Conservation (phyloP, 1,284 basidiomycete species). For the Filobasidium uniguttulatum region DNA sequence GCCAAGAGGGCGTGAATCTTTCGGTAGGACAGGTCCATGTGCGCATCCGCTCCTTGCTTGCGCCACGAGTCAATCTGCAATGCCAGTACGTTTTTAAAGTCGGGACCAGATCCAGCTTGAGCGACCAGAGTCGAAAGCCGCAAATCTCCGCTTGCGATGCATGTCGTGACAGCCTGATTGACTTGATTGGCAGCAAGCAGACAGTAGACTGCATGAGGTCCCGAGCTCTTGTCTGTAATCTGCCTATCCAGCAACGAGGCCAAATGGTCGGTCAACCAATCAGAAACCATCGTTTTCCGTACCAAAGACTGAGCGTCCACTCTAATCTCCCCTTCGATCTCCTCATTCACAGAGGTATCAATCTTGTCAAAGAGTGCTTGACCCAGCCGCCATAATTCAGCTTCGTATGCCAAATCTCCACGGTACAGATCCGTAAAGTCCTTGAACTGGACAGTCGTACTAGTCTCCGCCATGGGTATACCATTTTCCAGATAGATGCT, state of each 20-base stretch:
- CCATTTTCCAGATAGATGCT: slow-evolving; percentile 48
- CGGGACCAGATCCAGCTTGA: slow-evolving; percentile 64
- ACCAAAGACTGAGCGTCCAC: slow-evolving; percentile 43
- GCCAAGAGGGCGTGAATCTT: slow-evolving; percentile 75
- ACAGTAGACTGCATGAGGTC: slow-evolving; percentile 53
- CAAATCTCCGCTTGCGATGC: slow-evolving; percentile 62
- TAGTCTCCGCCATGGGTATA: slow-evolving; percentile 48
- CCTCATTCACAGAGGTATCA: slow-evolving; percentile 42
- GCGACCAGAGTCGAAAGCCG: slow-evolving; percentile 85
- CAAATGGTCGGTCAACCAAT: slow-evolving; percentile 72
- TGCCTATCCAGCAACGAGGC: slow-evolving; percentile 60
- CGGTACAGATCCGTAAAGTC: slow-evolving; percentile 64
- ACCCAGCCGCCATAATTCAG: slow-evolving; percentile 72
- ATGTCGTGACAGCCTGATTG: slow-evolving; percentile 63
- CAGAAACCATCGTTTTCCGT: slow-evolving; percentile 66
- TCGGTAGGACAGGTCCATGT: slow-evolving; percentile 56
- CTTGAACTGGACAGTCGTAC: slow-evolving; percentile 54
- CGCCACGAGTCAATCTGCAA: slow-evolving; percentile 76
- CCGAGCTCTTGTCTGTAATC: slow-evolving; percentile 44
- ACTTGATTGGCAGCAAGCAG: slow-evolving; percentile 78
- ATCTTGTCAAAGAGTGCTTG: slow-evolving; percentile 82
- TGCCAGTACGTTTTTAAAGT: slow-evolving; percentile 59
- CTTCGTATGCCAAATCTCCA: slow-evolving; percentile 60
- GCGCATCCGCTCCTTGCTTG: slow-evolving; percentile 57
- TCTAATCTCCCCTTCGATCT: slow-evolving; percentile 45